A percentile compares a stretch with the other conserved stretches of the same genome.
phyloP scores from a whole-genome alignment of 768 basidiomycete species.

The Boletus barrowsii region DNA sequence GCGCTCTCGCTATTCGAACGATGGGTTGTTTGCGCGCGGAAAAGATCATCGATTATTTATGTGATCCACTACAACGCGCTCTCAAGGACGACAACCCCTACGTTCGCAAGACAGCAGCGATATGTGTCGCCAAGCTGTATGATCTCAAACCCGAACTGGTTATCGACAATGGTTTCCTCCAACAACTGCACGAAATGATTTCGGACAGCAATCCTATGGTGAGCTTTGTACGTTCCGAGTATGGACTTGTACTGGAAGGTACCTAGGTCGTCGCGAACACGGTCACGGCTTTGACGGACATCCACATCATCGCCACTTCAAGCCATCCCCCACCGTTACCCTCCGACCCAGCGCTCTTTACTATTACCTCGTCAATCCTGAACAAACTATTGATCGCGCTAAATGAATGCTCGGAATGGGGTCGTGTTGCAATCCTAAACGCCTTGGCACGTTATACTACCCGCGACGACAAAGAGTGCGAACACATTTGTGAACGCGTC shows the following conservation, averaged over 20 bases:
- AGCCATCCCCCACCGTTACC: conserved; percentile 48
- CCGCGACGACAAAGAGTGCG: conserved; percentile 89
- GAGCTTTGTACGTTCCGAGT: conserved; percentile 17
- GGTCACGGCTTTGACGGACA: conserved; percentile 88
- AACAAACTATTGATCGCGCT: conserved; percentile 91
- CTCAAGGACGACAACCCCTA: conserved; percentile 96
- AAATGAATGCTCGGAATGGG: conserved; percentile 99
- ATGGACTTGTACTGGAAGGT: background rate
- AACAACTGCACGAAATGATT: conserved; percentile 88
- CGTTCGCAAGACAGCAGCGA: conserved; percentile 94
- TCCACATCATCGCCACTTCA: conserved; percentile 69
- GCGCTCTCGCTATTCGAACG: conserved; percentile 94
- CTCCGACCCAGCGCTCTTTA: conserved; percentile 68
- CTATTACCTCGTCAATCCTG: conserved; percentile 78
- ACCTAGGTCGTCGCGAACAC: conserved; percentile 94
- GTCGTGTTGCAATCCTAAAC: conserved; percentile 88
- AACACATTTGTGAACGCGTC: conserved; percentile 98
- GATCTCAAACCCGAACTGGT: conserved; percentile 96
- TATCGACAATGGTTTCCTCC: conserved; percentile 91
- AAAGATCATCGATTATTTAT: conserved; percentile 99
- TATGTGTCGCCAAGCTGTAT: conserved; percentile 96
- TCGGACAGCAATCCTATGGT: conserved; percentile 98
- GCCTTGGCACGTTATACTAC: conserved; percentile 82
- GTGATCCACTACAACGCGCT: conserved; percentile 88
- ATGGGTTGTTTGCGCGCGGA: conserved; percentile 98